A percentile compares a stretch with the other conserved stretches of the same genome.
Conservation (phyloP, 305 asterid genomes). For the Solanum hybrid region DNA sequence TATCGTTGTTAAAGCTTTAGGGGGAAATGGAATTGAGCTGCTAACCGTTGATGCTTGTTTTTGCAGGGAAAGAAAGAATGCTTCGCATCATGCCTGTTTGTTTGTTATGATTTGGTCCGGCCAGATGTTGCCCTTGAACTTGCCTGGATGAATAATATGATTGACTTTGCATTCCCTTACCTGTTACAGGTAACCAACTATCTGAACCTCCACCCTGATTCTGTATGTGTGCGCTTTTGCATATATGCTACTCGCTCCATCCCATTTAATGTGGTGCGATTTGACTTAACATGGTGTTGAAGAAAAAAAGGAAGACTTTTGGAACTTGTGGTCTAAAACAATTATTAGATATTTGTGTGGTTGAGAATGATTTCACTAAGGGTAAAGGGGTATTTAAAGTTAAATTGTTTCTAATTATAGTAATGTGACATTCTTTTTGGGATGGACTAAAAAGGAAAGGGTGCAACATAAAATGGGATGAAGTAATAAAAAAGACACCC, state of each 20-base stretch:
- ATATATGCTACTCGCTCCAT: background rate
- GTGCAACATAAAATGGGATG: background rate
- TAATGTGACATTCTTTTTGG: background rate
- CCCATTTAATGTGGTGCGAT: background rate
- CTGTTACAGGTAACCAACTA: slow-evolving; percentile 75
- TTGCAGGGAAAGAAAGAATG: slow-evolving; percentile 99
- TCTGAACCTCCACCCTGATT: slow-evolving; percentile 7
- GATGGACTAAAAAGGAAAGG: background rate
- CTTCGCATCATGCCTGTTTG: slow-evolving; percentile 95
- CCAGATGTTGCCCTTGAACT: slow-evolving; percentile 94
- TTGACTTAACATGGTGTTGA: background rate
- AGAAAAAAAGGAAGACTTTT: background rate
- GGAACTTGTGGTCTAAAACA: background rate
- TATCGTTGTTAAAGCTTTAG: background rate
- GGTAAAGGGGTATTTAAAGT: background rate
- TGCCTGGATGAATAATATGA: slow-evolving; percentile 95
- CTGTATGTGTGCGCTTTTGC: background rate
- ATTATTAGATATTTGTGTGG: background rate
- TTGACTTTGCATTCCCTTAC: slow-evolving; percentile 96
- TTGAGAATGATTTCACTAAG: background rate
- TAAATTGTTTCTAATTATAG: background rate
- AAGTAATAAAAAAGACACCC: background rate
- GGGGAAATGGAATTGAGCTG: background rate
- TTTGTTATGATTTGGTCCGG: slow-evolving; percentile 89
- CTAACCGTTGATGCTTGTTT: background rate